These are phyloP conservation scores for Sarcomyxa edulis DNA, from an alignment of 768 basidiomycete genomes.

Conservation along the genomic window DNA sequence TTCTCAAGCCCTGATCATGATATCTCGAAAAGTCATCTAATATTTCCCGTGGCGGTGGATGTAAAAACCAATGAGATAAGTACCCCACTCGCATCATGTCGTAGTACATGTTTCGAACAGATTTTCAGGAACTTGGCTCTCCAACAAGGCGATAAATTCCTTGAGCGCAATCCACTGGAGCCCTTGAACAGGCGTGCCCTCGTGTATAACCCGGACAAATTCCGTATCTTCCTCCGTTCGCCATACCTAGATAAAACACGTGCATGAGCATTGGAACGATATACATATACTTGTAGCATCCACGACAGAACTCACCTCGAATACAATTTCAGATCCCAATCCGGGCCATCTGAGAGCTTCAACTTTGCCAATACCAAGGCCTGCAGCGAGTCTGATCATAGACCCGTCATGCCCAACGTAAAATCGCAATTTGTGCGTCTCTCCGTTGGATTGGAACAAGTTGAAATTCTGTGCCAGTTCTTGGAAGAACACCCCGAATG, in stretches of 20 bases:
- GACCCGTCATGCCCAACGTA: slow-evolving; percentile 12
- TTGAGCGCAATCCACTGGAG: slow-evolving; percentile 8
- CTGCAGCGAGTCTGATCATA: slow-evolving; percentile 11
- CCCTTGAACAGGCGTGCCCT: slow-evolving; percentile 8
- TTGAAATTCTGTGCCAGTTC: slow-evolving; percentile 13
- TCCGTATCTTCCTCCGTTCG: not conserved
- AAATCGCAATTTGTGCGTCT: slow-evolving; percentile 8
- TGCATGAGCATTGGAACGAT: no score
- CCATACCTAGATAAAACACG: slow-evolving; percentile 10
- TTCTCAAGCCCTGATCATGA: no score
- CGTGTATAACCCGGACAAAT: slow-evolving; percentile 12
- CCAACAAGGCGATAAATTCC: slow-evolving; percentile 8
- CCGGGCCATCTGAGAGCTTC: slow-evolving; percentile 10
- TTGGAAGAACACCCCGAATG: slow-evolving; percentile 13
- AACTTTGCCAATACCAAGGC: slow-evolving; percentile 10
- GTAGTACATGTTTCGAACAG: slow-evolving; percentile 8
- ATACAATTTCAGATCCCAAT: slow-evolving; percentile 11
- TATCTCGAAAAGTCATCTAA: no score
- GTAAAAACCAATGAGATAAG: no score
- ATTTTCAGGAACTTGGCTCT: slow-evolving; percentile 7
- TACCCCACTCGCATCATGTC: no score
- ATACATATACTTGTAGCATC: not conserved
- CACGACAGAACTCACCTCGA: slow-evolving; percentile 8
- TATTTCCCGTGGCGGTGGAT: no score
- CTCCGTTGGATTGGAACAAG: slow-evolving; percentile 5